Evolutionary conservation across 2,329 filamentous ascomycete species (phyloP).

Genomic region (Hypoxylon sp.): DNA sequence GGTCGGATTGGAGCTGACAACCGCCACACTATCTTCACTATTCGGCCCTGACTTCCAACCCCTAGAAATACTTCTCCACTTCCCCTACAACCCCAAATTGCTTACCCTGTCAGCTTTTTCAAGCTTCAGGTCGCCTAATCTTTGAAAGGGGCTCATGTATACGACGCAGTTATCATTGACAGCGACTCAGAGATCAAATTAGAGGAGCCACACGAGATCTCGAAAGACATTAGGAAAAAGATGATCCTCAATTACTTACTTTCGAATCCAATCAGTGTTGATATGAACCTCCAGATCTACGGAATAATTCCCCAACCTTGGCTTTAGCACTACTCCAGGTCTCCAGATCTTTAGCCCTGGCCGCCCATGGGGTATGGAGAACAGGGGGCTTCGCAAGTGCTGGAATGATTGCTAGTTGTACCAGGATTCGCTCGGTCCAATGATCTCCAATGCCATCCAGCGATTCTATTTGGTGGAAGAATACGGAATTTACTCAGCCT

Average conservation of each 20-base stretch:
- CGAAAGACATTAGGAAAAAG: background rate
- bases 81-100: conserved; percentile 35
- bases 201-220: background rate
- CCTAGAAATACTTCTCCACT: conserved; percentile 34
- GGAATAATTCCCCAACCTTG: conserved; percentile 33
- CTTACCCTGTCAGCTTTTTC: conserved; percentile 29
- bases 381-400: conserved; percentile 23
- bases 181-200: background rate
- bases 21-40: conserved; percentile 25
- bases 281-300: conserved; percentile 26
- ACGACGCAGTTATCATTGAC: conserved; percentile 1
- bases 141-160: conserved; percentile 14
- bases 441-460: conserved; percentile 18
- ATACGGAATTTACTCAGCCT: conserved; percentile 26
- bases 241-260: background rate
- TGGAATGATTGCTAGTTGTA: conserved; percentile 4
- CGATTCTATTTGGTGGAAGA: conserved; percentile 46
- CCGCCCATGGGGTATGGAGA: conserved; percentile 45
- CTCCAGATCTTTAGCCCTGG: conserved; percentile 33
- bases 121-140: conserved; percentile 13
- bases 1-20: conserved; percentile 43
- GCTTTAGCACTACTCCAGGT: conserved; percentile 22
- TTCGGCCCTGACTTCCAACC: conserved; percentile 41
- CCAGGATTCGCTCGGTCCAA: conserved; percentile 35
- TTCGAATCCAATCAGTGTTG: background rate